These are phyloP conservation scores for Trichoderma semiorbis DNA, from an alignment of 2,329 filamentous ascomycete species.

Conservation along the genomic window DNA sequence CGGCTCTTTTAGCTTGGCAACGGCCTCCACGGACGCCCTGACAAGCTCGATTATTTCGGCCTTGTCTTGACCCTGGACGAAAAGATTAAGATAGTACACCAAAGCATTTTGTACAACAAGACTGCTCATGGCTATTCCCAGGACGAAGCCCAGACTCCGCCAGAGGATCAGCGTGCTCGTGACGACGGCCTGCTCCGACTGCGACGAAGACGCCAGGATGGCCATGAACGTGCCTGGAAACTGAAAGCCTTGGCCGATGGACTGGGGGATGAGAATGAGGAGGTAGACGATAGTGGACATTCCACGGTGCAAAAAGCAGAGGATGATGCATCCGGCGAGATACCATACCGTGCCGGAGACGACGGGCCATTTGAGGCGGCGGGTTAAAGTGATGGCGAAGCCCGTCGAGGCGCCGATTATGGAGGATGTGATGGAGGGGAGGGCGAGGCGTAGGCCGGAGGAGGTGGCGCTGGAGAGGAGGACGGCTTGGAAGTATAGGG, in stretches of 20 bases:
- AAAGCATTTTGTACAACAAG: slow-evolving; percentile 72
- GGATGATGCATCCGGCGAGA: slow-evolving; percentile 48
- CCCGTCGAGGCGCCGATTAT: slow-evolving; percentile 55
- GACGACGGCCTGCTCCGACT: slow-evolving; percentile 63
- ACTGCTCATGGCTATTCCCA: slow-evolving; percentile 70
- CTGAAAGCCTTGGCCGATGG: slow-evolving; percentile 60
- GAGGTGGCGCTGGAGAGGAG: slow-evolving; percentile 65
- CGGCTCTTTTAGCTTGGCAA: slow-evolving; percentile 41
- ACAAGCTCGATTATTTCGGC: slow-evolving; percentile 51
- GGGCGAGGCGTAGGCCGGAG: slow-evolving; percentile 68
- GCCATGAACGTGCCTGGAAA: slow-evolving; percentile 64
- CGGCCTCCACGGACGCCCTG: slow-evolving; percentile 52
- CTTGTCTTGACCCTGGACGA: slow-evolving; percentile 59
- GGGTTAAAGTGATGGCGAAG: slow-evolving; percentile 58
- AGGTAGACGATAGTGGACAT: slow-evolving; percentile 54
- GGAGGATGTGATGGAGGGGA: slow-evolving; percentile 57
- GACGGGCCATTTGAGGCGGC: slow-evolving; percentile 58
- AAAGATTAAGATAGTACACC: slow-evolving; percentile 52
- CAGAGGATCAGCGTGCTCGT: slow-evolving; percentile 69
- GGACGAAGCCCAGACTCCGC: slow-evolving; percentile 66
- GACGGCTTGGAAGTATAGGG: slow-evolving; percentile 74
- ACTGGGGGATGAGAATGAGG: slow-evolving; percentile 53
- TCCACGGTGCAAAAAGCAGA: slow-evolving; percentile 48
- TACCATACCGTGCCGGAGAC: slow-evolving; percentile 47
- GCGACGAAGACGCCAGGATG: slow-evolving; percentile 56